Conservation (phyloP, 306 rosid genomes). For the Delonix regia region DNA sequence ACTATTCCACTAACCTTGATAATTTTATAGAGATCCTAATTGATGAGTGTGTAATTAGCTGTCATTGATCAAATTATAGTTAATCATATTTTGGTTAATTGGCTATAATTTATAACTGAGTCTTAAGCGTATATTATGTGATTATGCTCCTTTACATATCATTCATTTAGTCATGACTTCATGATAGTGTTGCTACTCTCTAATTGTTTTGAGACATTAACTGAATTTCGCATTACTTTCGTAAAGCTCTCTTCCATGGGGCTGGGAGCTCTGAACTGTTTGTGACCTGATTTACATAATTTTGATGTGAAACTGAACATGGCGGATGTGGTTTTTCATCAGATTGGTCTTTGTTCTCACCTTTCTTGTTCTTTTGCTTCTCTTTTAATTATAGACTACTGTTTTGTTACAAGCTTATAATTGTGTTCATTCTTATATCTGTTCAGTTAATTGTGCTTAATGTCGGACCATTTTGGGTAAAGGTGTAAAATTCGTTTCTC, state of each 20-base stretch:
- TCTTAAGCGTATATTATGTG: neutral
- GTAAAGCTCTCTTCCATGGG: neutral
- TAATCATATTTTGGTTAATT: neutral
- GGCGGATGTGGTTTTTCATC: neutral
- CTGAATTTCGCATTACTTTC: neutral
- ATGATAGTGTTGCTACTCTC: neutral
- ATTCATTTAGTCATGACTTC: neutral
- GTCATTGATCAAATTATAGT: neutral
- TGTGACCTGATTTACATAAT: neutral
- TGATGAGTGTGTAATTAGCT: neutral
- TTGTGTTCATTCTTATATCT: neutral
- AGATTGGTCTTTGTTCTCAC: neutral
- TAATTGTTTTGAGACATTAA: neutral
- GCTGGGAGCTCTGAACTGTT: neutral
- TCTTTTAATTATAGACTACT: neutral
- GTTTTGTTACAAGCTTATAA: neutral
- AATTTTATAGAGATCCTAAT: neutral
- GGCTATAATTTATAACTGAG: neutral
- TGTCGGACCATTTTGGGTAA: neutral
- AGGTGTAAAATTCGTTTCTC: neutral
- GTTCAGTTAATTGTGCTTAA: neutral
- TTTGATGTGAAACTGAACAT: neutral
- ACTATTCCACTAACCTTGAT: conserved; percentile 4
- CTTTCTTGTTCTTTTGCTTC: neutral
- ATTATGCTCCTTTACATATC: neutral